A percentile compares a stretch with the other conserved stretches of the same genome.
phyloP scores from a whole-genome alignment of 75 land plant genomes.

The Pinus albicaulis region DNA sequence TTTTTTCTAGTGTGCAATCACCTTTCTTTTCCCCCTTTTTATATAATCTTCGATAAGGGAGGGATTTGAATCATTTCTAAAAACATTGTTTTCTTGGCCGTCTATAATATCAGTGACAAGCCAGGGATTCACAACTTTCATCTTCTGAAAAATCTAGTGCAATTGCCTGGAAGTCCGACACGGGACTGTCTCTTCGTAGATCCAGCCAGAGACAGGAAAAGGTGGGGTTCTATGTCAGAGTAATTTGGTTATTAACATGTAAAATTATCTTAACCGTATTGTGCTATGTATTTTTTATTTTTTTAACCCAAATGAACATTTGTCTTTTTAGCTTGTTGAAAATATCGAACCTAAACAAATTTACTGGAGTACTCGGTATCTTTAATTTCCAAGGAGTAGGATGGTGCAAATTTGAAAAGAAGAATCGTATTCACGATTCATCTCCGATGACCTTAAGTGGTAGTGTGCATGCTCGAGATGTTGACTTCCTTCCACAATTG shows the following conservation, averaged over 20 bases:
- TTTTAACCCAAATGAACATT: neutral
- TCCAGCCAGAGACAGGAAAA: constrained; percentile 84
- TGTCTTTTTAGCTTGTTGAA: constrained; percentile 47
- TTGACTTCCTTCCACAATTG: constrained; percentile 56
- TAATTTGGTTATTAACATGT: neutral
- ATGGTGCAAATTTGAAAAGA: constrained; percentile 75
- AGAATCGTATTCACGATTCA: constrained; percentile 64
- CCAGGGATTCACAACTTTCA: constrained; percentile 89
- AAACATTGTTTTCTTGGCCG: neutral
- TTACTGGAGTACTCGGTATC: constrained; percentile 80
- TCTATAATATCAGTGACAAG: constrained; percentile 49
- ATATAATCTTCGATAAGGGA: too few species aligned
- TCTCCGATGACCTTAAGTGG: constrained; percentile 53
- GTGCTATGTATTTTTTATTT: too few species aligned
- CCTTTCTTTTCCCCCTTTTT: too few species aligned
- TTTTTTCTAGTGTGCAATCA: too few species aligned
- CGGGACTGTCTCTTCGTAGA: constrained; percentile 80
- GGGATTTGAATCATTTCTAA: too few species aligned
- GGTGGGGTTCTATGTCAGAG: constrained; percentile 23
- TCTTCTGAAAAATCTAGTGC: constrained; percentile 74
- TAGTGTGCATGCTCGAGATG: constrained; percentile 52
- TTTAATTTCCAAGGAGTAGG: constrained; percentile 99
- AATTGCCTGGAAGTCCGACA: constrained; percentile 91
- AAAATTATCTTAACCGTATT: too few species aligned
- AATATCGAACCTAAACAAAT: constrained; percentile 90